Conservation (phyloP, 306 rosid species). For the Medicago ruthenica region DNA sequence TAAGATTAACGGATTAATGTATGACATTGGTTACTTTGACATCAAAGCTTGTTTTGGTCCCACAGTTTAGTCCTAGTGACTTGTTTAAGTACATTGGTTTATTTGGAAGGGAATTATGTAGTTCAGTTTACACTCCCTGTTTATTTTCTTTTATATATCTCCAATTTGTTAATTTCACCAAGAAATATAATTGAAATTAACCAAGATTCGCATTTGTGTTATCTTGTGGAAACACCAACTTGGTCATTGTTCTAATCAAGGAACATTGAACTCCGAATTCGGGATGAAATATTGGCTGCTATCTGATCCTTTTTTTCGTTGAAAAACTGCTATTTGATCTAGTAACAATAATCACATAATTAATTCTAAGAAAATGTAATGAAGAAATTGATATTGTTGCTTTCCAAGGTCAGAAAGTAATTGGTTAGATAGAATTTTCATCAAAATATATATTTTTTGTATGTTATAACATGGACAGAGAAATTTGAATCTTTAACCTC, state of each 20-base stretch:
- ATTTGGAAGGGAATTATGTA: background rate
- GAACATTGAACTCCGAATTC: slow-evolving; percentile 17
- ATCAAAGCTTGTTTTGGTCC: no score
- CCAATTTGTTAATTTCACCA: slow-evolving; percentile 7
- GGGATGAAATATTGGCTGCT: background rate
- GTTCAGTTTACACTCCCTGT: background rate
- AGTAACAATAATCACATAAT: no score
- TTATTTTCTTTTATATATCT: no score
- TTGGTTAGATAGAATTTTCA: no score
- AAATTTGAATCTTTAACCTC: background rate
- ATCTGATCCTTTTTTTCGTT: background rate
- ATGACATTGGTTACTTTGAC: no score
- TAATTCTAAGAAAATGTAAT: no score
- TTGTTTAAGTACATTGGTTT: background rate
- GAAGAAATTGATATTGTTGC: no score
- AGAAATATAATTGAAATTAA: background rate
- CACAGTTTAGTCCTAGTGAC: slow-evolving; percentile 20
- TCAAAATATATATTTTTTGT: background rate
- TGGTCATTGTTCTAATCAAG: slow-evolving; percentile 24
- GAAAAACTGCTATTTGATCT: no score
- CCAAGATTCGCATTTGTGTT: background rate
- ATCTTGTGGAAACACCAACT: background rate
- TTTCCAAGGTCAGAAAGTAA: no score
- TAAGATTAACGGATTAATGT: no score
- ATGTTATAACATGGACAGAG: background rate